A percentile compares a stretch with the other conserved stretches of the same genome.
Conservation (phyloP, 2,329 filamentous ascomycete genomes). For the Colletotrichum abscissum region DNA sequence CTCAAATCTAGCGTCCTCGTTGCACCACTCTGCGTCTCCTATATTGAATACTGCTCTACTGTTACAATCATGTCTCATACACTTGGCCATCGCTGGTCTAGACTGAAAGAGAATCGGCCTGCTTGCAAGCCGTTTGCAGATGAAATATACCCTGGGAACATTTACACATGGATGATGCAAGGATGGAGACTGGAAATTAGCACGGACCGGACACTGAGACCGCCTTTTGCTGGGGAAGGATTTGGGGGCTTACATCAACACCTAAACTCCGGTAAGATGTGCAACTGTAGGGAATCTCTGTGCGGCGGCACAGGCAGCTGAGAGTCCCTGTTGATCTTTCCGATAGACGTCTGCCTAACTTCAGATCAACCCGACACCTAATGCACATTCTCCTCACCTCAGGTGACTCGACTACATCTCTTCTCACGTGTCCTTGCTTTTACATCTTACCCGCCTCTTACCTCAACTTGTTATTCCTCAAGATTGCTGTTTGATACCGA, state of each 20-base stretch:
- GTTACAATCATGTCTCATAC: not conserved
- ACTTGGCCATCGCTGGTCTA: not conserved
- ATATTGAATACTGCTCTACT: not conserved
- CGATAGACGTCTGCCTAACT: constrained; percentile 19
- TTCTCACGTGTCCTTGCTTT: not conserved
- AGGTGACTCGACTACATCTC: not conserved
- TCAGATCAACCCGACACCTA: not conserved
- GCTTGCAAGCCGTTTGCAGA: not conserved
- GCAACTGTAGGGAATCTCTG: not conserved
- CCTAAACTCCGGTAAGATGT: not conserved
- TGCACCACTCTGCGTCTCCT: not conserved
- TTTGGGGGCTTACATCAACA: not conserved
- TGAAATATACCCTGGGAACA: not conserved
- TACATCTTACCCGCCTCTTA: not conserved
- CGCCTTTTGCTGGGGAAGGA: not conserved
- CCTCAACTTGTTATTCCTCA: no score
- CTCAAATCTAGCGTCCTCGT: constrained; percentile 11
- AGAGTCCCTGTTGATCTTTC: constrained; percentile 7
- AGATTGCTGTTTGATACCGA: not conserved
- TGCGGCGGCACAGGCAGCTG: not conserved
- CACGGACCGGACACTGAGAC: not conserved
- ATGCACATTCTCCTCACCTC: not conserved
- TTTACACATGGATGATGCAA: constrained; percentile 13
- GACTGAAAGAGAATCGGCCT: no score
- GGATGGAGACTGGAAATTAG: not conserved